These are phyloP conservation scores for Xerophyta viscosa DNA, from an alignment of 106 monocot species.

Conservation along the genomic window DNA sequence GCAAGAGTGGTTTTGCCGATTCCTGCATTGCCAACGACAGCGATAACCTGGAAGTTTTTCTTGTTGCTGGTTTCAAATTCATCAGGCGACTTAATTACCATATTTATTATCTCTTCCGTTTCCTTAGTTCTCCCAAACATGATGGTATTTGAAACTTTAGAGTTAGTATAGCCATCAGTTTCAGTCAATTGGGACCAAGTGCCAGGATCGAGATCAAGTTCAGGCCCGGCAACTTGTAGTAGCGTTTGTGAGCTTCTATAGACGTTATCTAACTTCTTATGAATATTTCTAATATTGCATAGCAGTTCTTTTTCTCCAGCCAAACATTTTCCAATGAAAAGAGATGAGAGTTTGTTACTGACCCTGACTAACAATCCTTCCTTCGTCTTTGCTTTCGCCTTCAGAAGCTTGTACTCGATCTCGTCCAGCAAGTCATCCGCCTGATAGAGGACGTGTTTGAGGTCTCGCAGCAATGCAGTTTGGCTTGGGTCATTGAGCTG, in stretches of 20 bases:
- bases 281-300: not conserved
- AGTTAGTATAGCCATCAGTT: no score
- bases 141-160: not conserved
- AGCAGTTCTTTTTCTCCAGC: not conserved
- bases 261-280: not conserved
- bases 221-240: no score
- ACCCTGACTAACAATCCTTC: not conserved
- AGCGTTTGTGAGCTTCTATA: no score
- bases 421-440: not conserved
- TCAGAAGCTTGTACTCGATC: not conserved
- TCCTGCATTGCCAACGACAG: conserved; percentile 13
- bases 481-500: not conserved
- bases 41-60: not conserved
- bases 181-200: no score
- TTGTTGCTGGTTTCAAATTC: not conserved
- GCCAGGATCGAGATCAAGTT: no score
- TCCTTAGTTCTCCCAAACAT: not conserved
- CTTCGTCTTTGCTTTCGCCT: not conserved
- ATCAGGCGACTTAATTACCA: not conserved
- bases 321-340: not conserved
- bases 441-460: not conserved
- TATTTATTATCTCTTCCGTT: not conserved
- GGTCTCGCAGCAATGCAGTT: not conserved
- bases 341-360: not conserved
- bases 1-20: conserved; percentile 22